Base-by-base conservation (phyloP, 805 yeast species). In the Pichia heedii region DNA sequence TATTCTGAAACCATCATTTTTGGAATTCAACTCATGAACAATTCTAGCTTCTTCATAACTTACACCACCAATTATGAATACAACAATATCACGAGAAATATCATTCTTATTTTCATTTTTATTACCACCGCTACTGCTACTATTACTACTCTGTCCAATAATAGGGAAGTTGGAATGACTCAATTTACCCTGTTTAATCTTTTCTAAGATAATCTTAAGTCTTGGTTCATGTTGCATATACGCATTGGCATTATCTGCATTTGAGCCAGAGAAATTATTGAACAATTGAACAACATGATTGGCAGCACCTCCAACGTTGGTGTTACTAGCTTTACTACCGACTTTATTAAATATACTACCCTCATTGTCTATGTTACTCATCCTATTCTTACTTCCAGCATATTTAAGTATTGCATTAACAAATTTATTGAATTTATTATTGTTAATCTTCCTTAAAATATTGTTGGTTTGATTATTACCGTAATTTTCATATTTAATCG, bases 141-240 rank as follows among this genome's bases (percentile, higher is more conserved):
- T 29, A 29, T 12, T 29, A 6, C 15, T 29, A 24, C 27, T 24
- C 5, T 29, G 16, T 13, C 36, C 54, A 50, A 16, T 26, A 11
- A 32, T 40, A 7, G 40, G 30, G 36, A 37, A 45, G 27, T 22
- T 35, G 54, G 46, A 10, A 60, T 63, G 26, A 13, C 6, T 22
- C 36, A 77, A 59, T 48, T 65, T 66, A 35, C 72, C 72, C 42
- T 62, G 61, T 29, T 67, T 57, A 30, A 73, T 55, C 43, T 65
- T 62, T 32, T 65, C 62, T 30, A 78, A 55, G 0, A 74, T 62
- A 22, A 60, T 54, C 44, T 76, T 79, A 39, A 93, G 62, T 43
- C 85, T 69, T 8, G 98, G 96, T 36, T 77, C 69, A 56, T 89
- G 95, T 65, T 93, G 98, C 81, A 95, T 88, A 65, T 79, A 93